Base-by-base conservation (phyloP, 2,329 filamentous ascomycete genomes). In the Pseudogymnoascus sp. region DNA sequence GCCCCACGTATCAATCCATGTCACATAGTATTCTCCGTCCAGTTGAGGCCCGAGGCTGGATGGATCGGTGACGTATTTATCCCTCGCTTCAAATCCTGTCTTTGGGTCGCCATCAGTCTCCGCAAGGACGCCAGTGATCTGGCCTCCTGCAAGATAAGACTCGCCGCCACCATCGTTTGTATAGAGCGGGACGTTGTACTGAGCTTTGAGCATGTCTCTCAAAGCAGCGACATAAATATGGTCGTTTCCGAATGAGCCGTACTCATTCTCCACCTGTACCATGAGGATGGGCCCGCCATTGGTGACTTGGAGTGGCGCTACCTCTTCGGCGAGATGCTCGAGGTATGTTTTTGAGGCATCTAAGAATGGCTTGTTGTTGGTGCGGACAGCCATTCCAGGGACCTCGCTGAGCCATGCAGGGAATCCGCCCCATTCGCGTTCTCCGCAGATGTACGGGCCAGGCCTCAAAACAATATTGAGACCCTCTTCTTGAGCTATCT, bases 261-360 rank as follows among this genome's bases (percentile, higher is more conserved):
- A 82, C 65, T 82, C 80, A 60, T 82, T 82, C 65, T 82, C 80
- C 10, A 81, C 74, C 63, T 83, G 78, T 35, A 75, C 75, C 31
- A 81, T 71, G 44, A 81, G 77, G 12, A 81, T 74, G 0, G 78
- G 76, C 1, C 79, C 79, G 0, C 76, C 77, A 4, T 77, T 74
- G 0, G 77, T 79, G 58, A 79, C 75, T 63, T 77, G 74, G 58
- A 81, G 78, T 38, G 72, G 73, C 1, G 72, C 73, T 48, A 81
- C 76, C 35, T 79, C 77, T 13, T 74, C 69, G 10, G 76, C 77
- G 15, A 81, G 72, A 62, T 74, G 67, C 6, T 67, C 66, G 27
- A 78, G 74, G 74, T 78, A 82, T 8, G 74, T 75, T n/a, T 74
- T 73, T 74, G 78, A 81, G 0, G 69, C 70, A n/a, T 73, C 65